phyloP scores from a whole-genome alignment of 225 moss, liverwort and hornwort genomes.

The Bryum argenteum region DNA sequence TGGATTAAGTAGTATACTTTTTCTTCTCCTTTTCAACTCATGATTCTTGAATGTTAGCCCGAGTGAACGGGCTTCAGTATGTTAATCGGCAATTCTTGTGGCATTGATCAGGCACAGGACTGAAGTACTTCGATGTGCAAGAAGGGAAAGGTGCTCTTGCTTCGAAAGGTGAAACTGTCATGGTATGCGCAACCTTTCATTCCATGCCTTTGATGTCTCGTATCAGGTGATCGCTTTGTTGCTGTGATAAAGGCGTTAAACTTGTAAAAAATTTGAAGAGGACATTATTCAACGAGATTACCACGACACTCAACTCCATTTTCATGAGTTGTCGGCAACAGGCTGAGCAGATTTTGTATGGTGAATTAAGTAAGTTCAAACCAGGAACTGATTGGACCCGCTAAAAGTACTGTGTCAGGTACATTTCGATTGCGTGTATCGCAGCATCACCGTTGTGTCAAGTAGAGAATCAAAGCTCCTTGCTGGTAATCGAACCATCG shows the following conservation, averaged over 20 bases:
- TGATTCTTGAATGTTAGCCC: constrained; percentile 19
- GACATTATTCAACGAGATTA: background rate
- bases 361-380: background rate
- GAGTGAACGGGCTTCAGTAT: constrained; percentile 27
- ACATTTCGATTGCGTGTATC: constrained; percentile 68
- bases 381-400: constrained; percentile 17
- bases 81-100: constrained; percentile 39
- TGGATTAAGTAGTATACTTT: background rate
- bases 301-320: background rate
- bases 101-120: constrained; percentile 57
- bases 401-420: constrained; percentile 44
- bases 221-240: background rate
- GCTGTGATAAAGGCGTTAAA: background rate
- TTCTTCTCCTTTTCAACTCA: background rate
- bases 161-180: constrained; percentile 54
- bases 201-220: constrained; percentile 2
- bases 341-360: constrained; percentile 13
- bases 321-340: constrained; percentile 1
- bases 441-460: constrained; percentile 69
- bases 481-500: constrained; percentile 71
- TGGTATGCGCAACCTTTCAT: constrained; percentile 38
- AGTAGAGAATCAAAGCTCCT: constrained; percentile 76
- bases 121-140: constrained; percentile 62
- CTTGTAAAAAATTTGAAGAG: constrained; percentile 4
- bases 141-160: constrained; percentile 58